A percentile compares a stretch with the other conserved stretches of the same genome.
These are phyloP conservation scores for Novymonas esmeraldas DNA, from an alignment of 208 protist species.

Conservation along the genomic window DNA sequence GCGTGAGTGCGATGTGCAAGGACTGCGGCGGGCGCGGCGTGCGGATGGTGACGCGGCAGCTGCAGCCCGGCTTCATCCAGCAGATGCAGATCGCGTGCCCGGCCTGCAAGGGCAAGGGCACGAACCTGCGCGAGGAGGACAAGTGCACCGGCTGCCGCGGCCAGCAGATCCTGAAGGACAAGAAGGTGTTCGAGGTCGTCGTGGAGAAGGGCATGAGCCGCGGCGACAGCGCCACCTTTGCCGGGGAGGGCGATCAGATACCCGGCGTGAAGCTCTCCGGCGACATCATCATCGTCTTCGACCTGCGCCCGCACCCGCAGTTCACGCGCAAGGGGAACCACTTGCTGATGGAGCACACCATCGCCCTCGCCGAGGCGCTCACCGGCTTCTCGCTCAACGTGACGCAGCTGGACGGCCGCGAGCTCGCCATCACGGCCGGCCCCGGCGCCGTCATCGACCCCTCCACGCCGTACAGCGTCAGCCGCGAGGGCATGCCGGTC, in stretches of 20 bases:
- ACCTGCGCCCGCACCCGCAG: slow-evolving; percentile 94
- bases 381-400: slow-evolving; percentile 92
- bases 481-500: slow-evolving; percentile 94
- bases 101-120: slow-evolving; percentile 94
- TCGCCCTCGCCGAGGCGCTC: slow-evolving; percentile 95
- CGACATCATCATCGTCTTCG: slow-evolving; percentile 98
- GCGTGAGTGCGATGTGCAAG: slow-evolving; percentile 85
- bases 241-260: slow-evolving; percentile 96
- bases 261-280: slow-evolving; percentile 93
- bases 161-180: slow-evolving; percentile 95
- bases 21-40: slow-evolving; percentile 95
- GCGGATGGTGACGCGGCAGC: slow-evolving; percentile 91
- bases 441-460: slow-evolving; percentile 86
- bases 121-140: slow-evolving; percentile 92
- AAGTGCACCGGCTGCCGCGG: slow-evolving; percentile 95
- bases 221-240: slow-evolving; percentile 96
- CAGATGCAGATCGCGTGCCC: slow-evolving; percentile 96
- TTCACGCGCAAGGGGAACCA: slow-evolving; percentile 96
- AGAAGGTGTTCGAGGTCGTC: slow-evolving; percentile 97
- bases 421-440: slow-evolving; percentile 74
- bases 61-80: slow-evolving; percentile 97
- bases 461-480: slow-evolving; percentile 78
- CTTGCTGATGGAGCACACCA: slow-evolving; percentile 92
- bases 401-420: slow-evolving; percentile 91
- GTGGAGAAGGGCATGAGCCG: slow-evolving; percentile 97